Percentiles rank a stretch among this genome's conserved stretches.
These are phyloP conservation scores for Selenicereus undatus DNA, from an alignment of 148 eudicot species.

Conservation along the genomic window DNA sequence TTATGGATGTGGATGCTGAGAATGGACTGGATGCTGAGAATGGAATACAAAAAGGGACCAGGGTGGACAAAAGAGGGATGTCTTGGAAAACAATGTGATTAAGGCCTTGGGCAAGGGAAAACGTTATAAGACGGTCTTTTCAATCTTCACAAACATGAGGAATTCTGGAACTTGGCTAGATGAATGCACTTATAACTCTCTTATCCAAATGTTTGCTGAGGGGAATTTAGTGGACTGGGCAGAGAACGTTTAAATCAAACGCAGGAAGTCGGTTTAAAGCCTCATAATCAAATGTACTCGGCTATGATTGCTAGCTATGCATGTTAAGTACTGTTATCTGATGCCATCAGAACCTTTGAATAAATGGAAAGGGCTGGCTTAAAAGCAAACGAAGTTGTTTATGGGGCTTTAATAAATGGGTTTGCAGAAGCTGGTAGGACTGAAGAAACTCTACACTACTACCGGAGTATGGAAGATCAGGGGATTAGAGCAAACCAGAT, in stretches of 20 bases:
- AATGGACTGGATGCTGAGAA: slow-evolving; percentile 78
- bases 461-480: slow-evolving; percentile 51
- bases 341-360: slow-evolving; percentile 49
- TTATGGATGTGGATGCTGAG: slow-evolving; percentile 81
- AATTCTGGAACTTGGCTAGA: slow-evolving; percentile 85
- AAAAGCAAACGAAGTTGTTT: slow-evolving; percentile 81
- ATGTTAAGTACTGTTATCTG: slow-evolving; percentile 49
- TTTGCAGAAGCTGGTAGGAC: slow-evolving; percentile 69
- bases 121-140: slow-evolving; percentile 67
- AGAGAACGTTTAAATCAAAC: slow-evolving; percentile 60
- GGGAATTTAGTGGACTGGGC: slow-evolving; percentile 66
- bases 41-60: slow-evolving; percentile 49
- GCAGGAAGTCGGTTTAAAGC: slow-evolving; percentile 61
- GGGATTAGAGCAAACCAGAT: slow-evolving; percentile 61
- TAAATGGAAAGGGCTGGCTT: slow-evolving; percentile 54
- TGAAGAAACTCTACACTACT: slow-evolving; percentile 60
- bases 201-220: slow-evolving; percentile 79
- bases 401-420: slow-evolving; percentile 75
- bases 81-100: slow-evolving; percentile 72
- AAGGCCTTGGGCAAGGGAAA: slow-evolving; percentile 82
- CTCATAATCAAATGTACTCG: slow-evolving; percentile 55
- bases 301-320: slow-evolving; percentile 57
- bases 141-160: slow-evolving; percentile 72
- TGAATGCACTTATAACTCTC: slow-evolving; percentile 74
- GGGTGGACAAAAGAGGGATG: slow-evolving; percentile 50